Conservation (phyloP, 2,329 filamentous ascomycete species). For the Stemphylium beticola region DNA sequence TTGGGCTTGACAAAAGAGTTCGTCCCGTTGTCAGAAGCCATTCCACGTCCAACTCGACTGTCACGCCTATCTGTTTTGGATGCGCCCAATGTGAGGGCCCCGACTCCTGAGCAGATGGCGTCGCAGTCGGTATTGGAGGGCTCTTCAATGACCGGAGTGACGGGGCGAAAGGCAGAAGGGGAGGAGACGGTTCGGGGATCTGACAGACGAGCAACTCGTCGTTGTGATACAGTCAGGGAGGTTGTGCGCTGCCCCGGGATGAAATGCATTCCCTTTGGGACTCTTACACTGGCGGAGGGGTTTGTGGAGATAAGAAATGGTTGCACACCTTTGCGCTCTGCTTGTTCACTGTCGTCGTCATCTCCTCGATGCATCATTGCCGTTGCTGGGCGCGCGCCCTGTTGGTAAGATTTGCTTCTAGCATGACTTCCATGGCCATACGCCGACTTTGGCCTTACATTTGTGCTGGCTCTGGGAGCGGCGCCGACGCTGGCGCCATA, state of each 20-base stretch:
- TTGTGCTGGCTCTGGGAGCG: conserved; percentile 54
- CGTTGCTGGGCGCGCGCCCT: conserved; percentile 48
- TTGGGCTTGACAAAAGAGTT: conserved; percentile 33
- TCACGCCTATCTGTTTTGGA: conserved; percentile 24
- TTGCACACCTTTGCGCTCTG: conserved; percentile 55
- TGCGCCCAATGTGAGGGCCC: conserved; percentile 33
- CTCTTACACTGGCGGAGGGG: conserved; percentile 35
- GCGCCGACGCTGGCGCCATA: conserved; percentile 63
- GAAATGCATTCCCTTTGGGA: conserved; percentile 35
- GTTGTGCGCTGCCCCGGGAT: conserved; percentile 24
- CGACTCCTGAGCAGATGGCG: conserved; percentile 32
- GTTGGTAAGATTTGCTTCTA: conserved; percentile 55
- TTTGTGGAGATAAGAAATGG: conserved; percentile 50
- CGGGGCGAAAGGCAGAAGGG: conserved; percentile 28
- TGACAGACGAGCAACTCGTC: conserved; percentile 21
- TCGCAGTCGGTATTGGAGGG: conserved; percentile 40
- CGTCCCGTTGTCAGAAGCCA: conserved; percentile 34
- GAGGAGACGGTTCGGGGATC: conserved; percentile 32
- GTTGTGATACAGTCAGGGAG: conserved; percentile 25
- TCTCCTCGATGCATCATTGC: conserved; percentile 53
- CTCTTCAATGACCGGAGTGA: conserved; percentile 35
- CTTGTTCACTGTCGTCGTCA: conserved; percentile 46
- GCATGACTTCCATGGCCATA: conserved; percentile 48
- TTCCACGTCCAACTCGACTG: conserved; percentile 36
- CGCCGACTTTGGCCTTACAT: conserved; percentile 57